Conservation (phyloP, 495 filamentous ascomycete genomes). For the Bombardia bombarda region DNA sequence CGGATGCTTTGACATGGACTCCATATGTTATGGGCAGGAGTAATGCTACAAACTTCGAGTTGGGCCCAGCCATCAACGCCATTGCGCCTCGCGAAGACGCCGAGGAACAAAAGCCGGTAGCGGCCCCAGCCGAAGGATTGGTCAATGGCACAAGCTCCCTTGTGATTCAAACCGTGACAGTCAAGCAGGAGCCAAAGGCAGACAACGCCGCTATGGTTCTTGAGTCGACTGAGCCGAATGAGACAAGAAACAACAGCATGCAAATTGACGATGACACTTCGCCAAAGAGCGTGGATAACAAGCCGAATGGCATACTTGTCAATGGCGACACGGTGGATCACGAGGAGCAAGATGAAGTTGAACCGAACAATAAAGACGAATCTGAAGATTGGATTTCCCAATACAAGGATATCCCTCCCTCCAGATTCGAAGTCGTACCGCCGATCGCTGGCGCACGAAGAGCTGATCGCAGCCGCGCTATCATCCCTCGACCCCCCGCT, state of each 20-base stretch:
- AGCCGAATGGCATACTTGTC: slow-evolving; percentile 15
- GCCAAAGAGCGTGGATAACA: slow-evolving; percentile 2
- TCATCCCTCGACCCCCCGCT: slow-evolving; percentile 21
- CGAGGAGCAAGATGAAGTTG: slow-evolving; percentile 21
- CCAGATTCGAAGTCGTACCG: slow-evolving; percentile 79
- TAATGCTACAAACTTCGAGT: slow-evolving; percentile 77
- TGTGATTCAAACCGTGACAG: slow-evolving; percentile 10
- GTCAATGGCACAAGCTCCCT: slow-evolving; percentile 27
- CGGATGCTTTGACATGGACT: slow-evolving; percentile 82
- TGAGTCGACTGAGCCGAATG: slow-evolving; percentile 37
- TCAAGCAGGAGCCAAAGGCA: slow-evolving; percentile 13
- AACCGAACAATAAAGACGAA: slow-evolving; percentile 25
- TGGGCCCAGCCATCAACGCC: slow-evolving; percentile 72
- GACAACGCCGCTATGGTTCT: slow-evolving; percentile 20
- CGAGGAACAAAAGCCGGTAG: slow-evolving; percentile 39
- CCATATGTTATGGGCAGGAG: slow-evolving; percentile 91
- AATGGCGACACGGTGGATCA: slow-evolving; percentile 19
- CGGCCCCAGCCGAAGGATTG: slow-evolving; percentile 19
- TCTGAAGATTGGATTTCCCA: slow-evolving; percentile 27
- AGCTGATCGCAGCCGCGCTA: slow-evolving; percentile 19
- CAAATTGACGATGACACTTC: slow-evolving; percentile 1
- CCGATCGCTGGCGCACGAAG: slow-evolving; percentile 42
- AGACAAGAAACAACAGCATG: slow-evolving; percentile 12
- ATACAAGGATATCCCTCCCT: slow-evolving; percentile 58
- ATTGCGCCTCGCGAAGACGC: slow-evolving; percentile 79